Percentiles rank a stretch among this genome's conserved stretches.
Conservation (phyloP, 495 filamentous ascomycete species). For the Hyaloscypha finlandica region DNA sequence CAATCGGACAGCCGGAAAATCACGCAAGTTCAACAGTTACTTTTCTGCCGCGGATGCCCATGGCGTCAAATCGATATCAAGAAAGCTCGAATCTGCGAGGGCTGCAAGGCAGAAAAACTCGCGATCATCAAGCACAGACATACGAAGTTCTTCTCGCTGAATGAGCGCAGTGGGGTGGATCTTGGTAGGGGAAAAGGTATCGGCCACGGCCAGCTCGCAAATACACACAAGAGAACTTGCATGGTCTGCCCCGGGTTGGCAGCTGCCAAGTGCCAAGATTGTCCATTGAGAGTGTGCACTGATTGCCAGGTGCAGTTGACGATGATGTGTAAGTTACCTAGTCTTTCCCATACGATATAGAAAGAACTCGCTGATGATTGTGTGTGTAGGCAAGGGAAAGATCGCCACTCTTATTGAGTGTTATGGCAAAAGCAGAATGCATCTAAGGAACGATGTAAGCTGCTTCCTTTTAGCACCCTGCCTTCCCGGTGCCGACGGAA, state of each 20-base stretch:
- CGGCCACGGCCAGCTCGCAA: not conserved
- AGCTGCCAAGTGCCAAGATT: slow-evolving; percentile 2
- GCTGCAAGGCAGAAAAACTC: slow-evolving; percentile 2
- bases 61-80: slow-evolving; percentile 10
- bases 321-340: not conserved
- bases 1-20: not conserved
- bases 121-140: slow-evolving; percentile 11
- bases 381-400: not conserved
- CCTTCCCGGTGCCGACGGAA: too few species aligned
- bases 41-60: slow-evolving; percentile 6
- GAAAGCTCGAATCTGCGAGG: slow-evolving; percentile 16
- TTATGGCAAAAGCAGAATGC: not conserved
- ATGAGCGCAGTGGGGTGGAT: not conserved
- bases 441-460: slow-evolving; percentile 23
- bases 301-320: slow-evolving; percentile 6
- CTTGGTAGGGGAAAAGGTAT: not conserved
- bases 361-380: not conserved
- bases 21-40: not conserved
- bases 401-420: not conserved
- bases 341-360: too few species aligned
- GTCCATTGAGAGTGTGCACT: slow-evolving; percentile 15
- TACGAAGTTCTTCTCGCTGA: not conserved
- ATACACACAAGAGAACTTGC: slow-evolving; percentile 6
- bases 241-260: slow-evolving; percentile 16
- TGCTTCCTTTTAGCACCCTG: not conserved